phyloP scores from a whole-genome alignment of 371 early-diverging fungal species.

The Mucor irregularis region DNA sequence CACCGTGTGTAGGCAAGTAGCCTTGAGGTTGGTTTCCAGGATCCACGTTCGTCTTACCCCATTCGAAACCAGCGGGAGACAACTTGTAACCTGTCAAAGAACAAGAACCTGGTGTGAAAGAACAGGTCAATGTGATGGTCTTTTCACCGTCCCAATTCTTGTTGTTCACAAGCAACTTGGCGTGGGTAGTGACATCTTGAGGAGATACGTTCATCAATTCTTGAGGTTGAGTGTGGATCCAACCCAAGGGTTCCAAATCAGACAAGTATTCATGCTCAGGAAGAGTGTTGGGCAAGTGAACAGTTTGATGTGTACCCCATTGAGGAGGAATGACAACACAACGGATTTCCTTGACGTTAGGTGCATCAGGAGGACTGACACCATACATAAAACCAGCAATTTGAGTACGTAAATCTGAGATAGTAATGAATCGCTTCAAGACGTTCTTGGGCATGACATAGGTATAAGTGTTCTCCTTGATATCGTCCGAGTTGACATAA shows the following conservation, averaged over 20 bases:
- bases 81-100: constrained; percentile 94
- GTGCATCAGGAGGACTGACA: constrained; percentile 88
- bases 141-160: constrained; percentile 96
- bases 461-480: constrained; percentile 86
- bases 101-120: constrained; percentile 97
- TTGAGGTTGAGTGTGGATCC: constrained; percentile 97
- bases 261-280: constrained; percentile 92
- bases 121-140: constrained; percentile 87
- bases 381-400: constrained; percentile 96
- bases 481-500: constrained; percentile 93
- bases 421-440: constrained; percentile 92
- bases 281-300: constrained; percentile 85
- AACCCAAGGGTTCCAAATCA: constrained; percentile 94
- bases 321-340: constrained; percentile 96
- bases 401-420: constrained; percentile 95
- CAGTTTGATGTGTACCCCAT: constrained; percentile 94
- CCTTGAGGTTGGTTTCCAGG: constrained; percentile 82
- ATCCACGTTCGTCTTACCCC: constrained; percentile 87
- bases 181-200: constrained; percentile 90
- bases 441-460: constrained; percentile 97
- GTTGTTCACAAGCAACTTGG: constrained; percentile 84
- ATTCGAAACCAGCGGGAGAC: constrained; percentile 94
- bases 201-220: constrained; percentile 91
- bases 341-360: constrained; percentile 95
- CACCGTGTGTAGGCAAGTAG: constrained; percentile 85